Conservation (phyloP, 2,329 filamentous ascomycete genomes). For the Hypoxylon sp. region DNA sequence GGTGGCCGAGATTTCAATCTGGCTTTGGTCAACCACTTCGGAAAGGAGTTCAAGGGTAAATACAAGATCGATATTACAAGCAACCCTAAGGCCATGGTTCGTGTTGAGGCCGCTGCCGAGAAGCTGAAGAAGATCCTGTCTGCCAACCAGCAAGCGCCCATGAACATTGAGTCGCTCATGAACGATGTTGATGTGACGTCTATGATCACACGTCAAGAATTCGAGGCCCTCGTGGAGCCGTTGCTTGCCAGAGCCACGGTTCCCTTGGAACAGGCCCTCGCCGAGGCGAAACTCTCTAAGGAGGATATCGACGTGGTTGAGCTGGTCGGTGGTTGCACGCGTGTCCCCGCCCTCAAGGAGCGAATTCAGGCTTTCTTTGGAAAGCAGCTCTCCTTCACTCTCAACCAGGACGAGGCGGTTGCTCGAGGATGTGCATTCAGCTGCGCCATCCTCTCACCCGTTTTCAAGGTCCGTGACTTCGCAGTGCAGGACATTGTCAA, state of each 20-base stretch:
- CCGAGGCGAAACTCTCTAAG: constrained; percentile 89
- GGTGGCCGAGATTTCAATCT: constrained; percentile 98
- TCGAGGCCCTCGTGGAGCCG: constrained; percentile 90
- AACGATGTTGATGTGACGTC: constrained; percentile 92
- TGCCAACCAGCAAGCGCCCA: constrained; percentile 89
- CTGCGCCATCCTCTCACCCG: constrained; percentile 95
- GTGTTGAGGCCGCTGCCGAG: constrained; percentile 89
- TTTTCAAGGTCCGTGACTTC: constrained; percentile 99
- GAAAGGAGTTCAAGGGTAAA: constrained; percentile 95
- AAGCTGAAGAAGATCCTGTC: constrained; percentile 99
- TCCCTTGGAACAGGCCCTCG: constrained; percentile 90
- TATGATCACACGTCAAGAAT: constrained; percentile 92
- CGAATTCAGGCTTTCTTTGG: constrained; percentile 90
- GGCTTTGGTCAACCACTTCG: constrained; percentile 93
- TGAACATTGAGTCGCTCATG: constrained; percentile 99
- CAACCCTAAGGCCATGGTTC: constrained; percentile 89
- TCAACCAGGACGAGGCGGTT: constrained; percentile 98
- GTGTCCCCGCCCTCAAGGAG: constrained; percentile 93
- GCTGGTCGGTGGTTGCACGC: constrained; percentile 93
- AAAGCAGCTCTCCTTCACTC: constrained; percentile 92
- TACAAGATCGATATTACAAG: constrained; percentile 96
- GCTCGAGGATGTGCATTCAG: constrained; percentile 96
- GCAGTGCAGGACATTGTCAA: constrained; percentile 96
- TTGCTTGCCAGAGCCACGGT: constrained; percentile 77
- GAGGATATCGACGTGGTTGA: constrained; percentile 96